phyloP scores from a whole-genome alignment of 1,284 basidiomycete genomes.

The Agroathelia rolfsii region DNA sequence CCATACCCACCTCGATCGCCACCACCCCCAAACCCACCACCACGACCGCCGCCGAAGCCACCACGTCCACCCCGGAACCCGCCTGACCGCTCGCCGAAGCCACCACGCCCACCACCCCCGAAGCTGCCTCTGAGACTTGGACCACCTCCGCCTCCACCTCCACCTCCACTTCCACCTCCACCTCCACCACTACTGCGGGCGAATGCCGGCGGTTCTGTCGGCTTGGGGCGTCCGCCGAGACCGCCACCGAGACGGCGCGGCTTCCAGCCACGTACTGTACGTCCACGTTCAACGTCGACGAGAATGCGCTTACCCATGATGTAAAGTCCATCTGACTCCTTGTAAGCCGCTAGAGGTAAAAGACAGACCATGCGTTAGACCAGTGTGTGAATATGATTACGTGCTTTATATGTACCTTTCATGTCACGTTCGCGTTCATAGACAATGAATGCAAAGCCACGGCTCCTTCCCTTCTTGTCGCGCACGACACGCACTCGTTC shows the following conservation, averaged over 20 bases:
- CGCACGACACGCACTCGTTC: constrained; percentile 86
- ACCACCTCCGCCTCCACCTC: constrained; percentile 25
- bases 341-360: constrained; percentile 77
- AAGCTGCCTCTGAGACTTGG: constrained; percentile 17
- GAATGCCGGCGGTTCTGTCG: constrained; percentile 41
- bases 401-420: constrained; percentile 62
- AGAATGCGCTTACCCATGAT: constrained; percentile 93
- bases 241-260: constrained; percentile 92
- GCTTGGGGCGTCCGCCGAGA: constrained; percentile 89
- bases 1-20: constrained; percentile 19
- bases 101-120: constrained; percentile 33
- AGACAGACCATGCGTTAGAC: constrained; percentile 13
- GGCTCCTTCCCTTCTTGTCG: constrained; percentile 78
- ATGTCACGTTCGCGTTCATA: constrained; percentile 98
- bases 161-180: constrained; percentile 31
- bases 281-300: constrained; percentile 96
- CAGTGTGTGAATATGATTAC: constrained; percentile 11
- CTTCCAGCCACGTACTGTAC: constrained; percentile 98
- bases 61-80: constrained; percentile 28
- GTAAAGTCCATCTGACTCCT: constrained; percentile 96
- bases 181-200: constrained; percentile 19
- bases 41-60: constrained; percentile 30
- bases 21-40: constrained; percentile 27
- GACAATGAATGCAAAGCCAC: constrained; percentile 95
- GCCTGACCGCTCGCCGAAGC: constrained; percentile 28